A percentile compares a stretch with the other conserved stretches of the same genome.
Conservation (phyloP, 495 filamentous ascomycete genomes). For the Barbatosphaeria neglecta region DNA sequence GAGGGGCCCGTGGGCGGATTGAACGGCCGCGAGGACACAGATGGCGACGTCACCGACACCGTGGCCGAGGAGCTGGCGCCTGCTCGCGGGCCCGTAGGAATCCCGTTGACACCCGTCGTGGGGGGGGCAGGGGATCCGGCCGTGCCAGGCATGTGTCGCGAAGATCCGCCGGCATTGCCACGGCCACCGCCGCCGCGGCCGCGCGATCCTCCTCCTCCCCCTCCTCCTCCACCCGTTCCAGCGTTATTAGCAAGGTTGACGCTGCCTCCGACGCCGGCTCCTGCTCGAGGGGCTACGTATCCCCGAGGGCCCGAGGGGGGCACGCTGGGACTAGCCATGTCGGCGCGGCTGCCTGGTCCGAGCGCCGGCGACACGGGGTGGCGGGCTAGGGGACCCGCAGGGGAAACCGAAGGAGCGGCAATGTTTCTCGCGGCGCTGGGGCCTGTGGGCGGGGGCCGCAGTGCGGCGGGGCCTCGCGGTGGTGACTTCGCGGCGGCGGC, state of each 20-base stretch:
- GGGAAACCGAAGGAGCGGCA: constrained; percentile 18
- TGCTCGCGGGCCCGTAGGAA: constrained; percentile 34
- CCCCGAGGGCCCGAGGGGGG: constrained; percentile 36
- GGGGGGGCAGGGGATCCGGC: constrained; percentile 20
- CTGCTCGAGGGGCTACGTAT: constrained; percentile 27
- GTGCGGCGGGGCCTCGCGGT: constrained; percentile 34
- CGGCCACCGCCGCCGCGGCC: constrained; percentile 19
- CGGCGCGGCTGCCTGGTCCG: constrained; percentile 20
- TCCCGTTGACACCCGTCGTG: constrained; percentile 17
- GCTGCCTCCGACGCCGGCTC: no score
- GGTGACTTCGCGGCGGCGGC: constrained; percentile 22
- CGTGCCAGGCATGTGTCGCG: constrained; percentile 20
- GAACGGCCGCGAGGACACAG: constrained; percentile 26
- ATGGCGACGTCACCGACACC: constrained; percentile 14
- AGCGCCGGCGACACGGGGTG: constrained; percentile 17
- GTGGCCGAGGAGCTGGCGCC: no score
- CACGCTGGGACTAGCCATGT: constrained; percentile 22
- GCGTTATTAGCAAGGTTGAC: no score
- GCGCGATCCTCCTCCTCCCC: constrained; percentile 20
- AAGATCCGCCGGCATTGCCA: constrained; percentile 19
- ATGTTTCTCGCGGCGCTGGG: constrained; percentile 28
- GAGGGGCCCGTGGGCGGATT: constrained; percentile 40
- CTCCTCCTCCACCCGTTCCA: no score
- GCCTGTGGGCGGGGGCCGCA: constrained; percentile 33
- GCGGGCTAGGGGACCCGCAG: constrained; percentile 2